A percentile compares a stretch with the other conserved stretches of the same genome.
Evolutionary conservation across 2,329 filamentous ascomycete species (phyloP).

Genomic region (Colletotrichum ledebouriae): DNA sequence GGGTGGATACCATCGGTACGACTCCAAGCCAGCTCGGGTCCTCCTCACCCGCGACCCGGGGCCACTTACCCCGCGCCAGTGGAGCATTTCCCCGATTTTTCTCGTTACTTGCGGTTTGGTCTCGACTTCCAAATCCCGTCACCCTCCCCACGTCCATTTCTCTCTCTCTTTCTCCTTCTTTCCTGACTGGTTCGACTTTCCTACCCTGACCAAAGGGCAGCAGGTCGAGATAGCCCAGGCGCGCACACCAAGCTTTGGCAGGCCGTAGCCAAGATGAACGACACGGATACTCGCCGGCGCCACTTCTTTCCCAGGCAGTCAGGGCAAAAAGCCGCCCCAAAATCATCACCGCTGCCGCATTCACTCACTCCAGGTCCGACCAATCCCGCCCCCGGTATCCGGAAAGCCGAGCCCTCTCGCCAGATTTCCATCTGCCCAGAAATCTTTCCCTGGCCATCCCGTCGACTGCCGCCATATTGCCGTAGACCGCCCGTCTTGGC

Average conservation of each 20-base stretch:
- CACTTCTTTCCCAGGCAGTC: not conserved
- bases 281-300: slow-evolving; percentile 7
- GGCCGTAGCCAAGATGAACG: slow-evolving; percentile 6
- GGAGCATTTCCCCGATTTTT: slow-evolving; percentile 37
- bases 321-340: not conserved
- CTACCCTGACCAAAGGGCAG: not conserved
- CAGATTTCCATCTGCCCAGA: slow-evolving; percentile 18
- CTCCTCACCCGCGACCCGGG: slow-evolving; percentile 40
- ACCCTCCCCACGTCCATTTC: not conserved
- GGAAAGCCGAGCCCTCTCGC: slow-evolving; percentile 23
- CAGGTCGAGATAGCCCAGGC: slow-evolving; percentile 12
- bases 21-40: slow-evolving; percentile 31
- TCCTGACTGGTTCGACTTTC: slow-evolving; percentile 8
- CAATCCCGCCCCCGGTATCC: slow-evolving; percentile 7
- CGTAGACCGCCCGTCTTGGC: slow-evolving; percentile 14
- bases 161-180: not conserved
- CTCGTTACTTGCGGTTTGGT: slow-evolving; percentile 4
- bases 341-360: not conserved
- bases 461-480: slow-evolving; percentile 17
- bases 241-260: slow-evolving; percentile 19
- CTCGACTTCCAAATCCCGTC: not conserved
- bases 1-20: slow-evolving; percentile 5
- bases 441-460: slow-evolving; percentile 6
- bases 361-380: not conserved
- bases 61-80: slow-evolving; percentile 38